Conservation (phyloP, 2,329 filamentous ascomycete genomes). For the Pseudogymnoascus sp. region DNA sequence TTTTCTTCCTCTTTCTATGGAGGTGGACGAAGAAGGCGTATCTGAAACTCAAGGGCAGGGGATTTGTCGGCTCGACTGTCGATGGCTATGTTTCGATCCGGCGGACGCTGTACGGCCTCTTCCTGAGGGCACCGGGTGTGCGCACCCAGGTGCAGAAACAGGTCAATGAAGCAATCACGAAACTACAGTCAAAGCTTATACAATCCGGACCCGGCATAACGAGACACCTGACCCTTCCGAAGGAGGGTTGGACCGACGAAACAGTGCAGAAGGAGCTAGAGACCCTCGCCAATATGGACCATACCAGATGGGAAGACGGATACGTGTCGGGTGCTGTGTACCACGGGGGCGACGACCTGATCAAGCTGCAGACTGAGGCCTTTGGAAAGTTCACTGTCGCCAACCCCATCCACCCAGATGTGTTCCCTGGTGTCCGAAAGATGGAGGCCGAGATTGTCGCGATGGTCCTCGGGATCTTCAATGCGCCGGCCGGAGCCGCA, state of each 20-base stretch:
- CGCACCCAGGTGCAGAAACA: conserved; percentile 78
- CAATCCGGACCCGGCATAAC: conserved; percentile 61
- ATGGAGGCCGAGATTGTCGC: conserved; percentile 98
- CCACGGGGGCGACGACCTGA: conserved; percentile 75
- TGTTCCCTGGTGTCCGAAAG: conserved; percentile 95
- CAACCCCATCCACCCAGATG: conserved; percentile 95
- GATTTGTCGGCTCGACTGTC: conserved; percentile 66
- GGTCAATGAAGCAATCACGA: conserved; percentile 67
- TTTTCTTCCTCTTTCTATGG: conserved; percentile 82
- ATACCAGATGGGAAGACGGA: conserved; percentile 95
- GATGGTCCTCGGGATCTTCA: conserved; percentile 87
- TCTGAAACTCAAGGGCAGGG: conserved; percentile 82
- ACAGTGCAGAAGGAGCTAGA: conserved; percentile 71
- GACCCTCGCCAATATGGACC: conserved; percentile 73
- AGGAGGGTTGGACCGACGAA: conserved; percentile 73
- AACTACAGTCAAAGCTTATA: conserved; percentile 77
- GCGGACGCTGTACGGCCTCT: conserved; percentile 70
- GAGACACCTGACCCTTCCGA: conserved; percentile 67
- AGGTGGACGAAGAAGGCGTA: conserved; percentile 72
- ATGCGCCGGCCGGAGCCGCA: conserved; percentile 74
- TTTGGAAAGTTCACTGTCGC: conserved; percentile 91
- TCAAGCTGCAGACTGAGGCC: conserved; percentile 81
- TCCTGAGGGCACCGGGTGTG: conserved; percentile 79
- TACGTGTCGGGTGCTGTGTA: conserved; percentile 92
- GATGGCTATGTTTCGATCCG: conserved; percentile 65